Evolutionary conservation across 352 stramenopile genomes (phyloP), one percentile per base, ranked within the genome.

Genomic region (Peronosclerospora sorghi): DNA sequence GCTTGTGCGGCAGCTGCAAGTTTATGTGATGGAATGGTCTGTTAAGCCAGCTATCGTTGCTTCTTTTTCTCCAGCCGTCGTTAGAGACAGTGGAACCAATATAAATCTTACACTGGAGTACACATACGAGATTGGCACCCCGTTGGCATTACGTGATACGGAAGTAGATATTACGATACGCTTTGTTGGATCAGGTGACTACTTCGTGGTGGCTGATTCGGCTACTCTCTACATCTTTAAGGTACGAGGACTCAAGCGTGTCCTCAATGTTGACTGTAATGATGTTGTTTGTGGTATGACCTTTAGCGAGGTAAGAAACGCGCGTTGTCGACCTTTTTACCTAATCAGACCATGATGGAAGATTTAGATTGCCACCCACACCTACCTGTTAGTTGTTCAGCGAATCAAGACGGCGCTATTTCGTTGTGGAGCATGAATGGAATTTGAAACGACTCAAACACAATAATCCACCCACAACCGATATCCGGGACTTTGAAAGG

Each of bases 281-380:
- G 13, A 35, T 19, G 5, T n/a, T n/a, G n/a, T n/a, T n/a, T n/a
- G n/a, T n/a, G n/a, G n/a, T n/a, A 20, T 55, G 20, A 32, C 35
- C 13, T 48, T 1, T 21, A 74, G 63, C 45, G 40, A 38, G 60
- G 53, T 0, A 39, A 63, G 36, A 51, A 42, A 14, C 27, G 32
- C 24, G 32, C 40, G 10, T 37, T 66, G 5, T 56, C 53, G 7
- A 48, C 37, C 5, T 54, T 54, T 2, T 43, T 65, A 39, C 64
- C 62, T 19, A 57, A 64, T 27, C 46, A 61, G 40, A 15, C 39
- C 23, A 28, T 39, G 9, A 38, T 67, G 15, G 38, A 46, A 12
- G 57, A 75, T 51, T 32, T 72, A n/a, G 64, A 75, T 34, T 69
- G 57, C 51, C 61, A 75, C 39, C 58, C 61, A 18, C 49, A 39